Evolutionary conservation across 805 yeast genomes (phyloP).

Genomic region (Candida sithepensis): DNA sequence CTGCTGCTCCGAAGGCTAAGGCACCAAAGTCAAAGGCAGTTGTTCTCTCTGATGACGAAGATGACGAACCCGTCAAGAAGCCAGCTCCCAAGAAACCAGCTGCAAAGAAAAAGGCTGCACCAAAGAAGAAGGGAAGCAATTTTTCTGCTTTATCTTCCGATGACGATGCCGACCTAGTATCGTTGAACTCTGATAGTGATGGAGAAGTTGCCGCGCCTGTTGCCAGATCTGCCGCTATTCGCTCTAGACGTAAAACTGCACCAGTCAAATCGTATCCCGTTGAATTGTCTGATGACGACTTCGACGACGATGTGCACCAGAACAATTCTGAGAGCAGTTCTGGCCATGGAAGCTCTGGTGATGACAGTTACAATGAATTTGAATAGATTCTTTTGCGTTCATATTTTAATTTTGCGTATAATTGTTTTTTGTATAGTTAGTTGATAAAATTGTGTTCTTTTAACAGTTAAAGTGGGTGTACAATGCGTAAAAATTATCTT

Average conservation of each 20-base stretch:
- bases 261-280: slow-evolving; percentile 16
- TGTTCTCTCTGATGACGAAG: slow-evolving; percentile 8
- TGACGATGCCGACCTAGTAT: slow-evolving; percentile 8
- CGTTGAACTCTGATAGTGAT: slow-evolving; percentile 12
- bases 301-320: slow-evolving; percentile 4
- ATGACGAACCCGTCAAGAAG: neutral
- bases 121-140: neutral
- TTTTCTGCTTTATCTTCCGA: neutral
- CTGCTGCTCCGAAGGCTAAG: slow-evolving; percentile 1
- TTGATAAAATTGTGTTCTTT: neutral
- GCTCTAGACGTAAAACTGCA: slow-evolving; percentile 11
- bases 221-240: slow-evolving; percentile 8
- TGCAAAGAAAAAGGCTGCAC: neutral
- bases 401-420: neutral
- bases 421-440: neutral
- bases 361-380: slow-evolving; percentile 20
- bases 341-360: slow-evolving; percentile 1
- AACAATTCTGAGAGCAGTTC: too few species aligned
- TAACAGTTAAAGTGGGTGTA: neutral
- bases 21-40: neutral
- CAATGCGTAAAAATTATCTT: neutral
- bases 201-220: slow-evolving; percentile 4
- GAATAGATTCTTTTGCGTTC: slow-evolving; percentile 5
- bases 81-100: neutral
- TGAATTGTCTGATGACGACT: slow-evolving; percentile 4